Conservation (phyloP, 129 eudicot genomes). For the Saussurea involucrata region DNA sequence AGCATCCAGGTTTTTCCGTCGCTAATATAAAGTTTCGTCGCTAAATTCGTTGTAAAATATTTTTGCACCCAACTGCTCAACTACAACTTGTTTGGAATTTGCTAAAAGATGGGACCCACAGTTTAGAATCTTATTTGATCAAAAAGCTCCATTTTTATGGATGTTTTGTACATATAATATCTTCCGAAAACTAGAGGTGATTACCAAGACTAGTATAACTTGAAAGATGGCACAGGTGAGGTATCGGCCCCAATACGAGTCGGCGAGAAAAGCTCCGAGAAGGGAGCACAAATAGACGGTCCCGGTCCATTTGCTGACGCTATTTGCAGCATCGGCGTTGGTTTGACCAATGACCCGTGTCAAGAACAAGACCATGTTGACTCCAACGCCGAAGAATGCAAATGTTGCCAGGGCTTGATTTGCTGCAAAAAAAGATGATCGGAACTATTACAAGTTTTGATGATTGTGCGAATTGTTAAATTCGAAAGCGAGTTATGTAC, state of each 20-base stretch:
- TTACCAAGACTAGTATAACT: constrained; percentile 61
- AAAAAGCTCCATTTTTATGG: no score
- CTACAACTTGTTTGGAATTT: no score
- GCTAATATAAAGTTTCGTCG: no score
- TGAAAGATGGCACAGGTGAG: constrained; percentile 80
- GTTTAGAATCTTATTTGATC: not conserved
- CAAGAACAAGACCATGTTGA: constrained; percentile 81
- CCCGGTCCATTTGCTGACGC: constrained; percentile 90
- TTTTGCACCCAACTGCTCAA: no score
- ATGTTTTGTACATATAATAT: not conserved
- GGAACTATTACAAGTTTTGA: not conserved
- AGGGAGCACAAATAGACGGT: constrained; percentile 85
- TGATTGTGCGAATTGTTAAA: not conserved
- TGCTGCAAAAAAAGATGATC: constrained; percentile 33
- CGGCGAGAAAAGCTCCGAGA: constrained; percentile 85
- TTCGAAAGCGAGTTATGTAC: constrained; percentile 22
- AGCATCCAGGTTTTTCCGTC: no score
- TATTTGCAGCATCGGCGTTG: constrained; percentile 85
- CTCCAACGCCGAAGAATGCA: constrained; percentile 92
- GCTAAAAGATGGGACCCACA: not conserved
- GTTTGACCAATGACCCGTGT: constrained; percentile 80
- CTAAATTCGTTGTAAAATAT: no score
- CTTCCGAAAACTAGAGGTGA: not conserved
- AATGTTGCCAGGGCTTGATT: constrained; percentile 90
- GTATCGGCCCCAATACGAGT: constrained; percentile 91